Evolutionary conservation across 441 rosid genomes (phyloP), one percentile per base, ranked within the genome.

Genomic region (Capsella rubella): DNA sequence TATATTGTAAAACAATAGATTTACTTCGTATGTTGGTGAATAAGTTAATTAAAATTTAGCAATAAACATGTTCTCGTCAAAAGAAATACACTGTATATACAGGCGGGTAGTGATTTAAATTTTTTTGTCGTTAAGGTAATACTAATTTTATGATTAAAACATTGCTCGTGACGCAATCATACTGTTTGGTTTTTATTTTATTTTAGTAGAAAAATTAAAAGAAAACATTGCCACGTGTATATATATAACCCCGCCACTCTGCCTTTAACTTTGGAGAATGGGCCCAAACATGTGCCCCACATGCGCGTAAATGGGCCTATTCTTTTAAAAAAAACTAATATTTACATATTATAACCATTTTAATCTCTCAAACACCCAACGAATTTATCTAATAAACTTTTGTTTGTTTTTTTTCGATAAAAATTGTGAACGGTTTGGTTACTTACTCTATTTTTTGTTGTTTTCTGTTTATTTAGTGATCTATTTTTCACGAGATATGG

Each of bases 81-180:
- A 21, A 21, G 25, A 29, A 29, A 29, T 29, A 29, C 31, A 29
- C 31, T 29, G 5, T 29, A 29, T 31, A 31, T 5, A 31, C 34
- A 31, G 34, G 34, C 1, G 34, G 6, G 25, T 21, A 21, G 25
- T 21, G 50, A n/a, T 63, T 45, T 40, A 16, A 47, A 4, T 54
- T 53, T 52, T 25, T 14, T 49, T 16, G 50, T 53, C 53, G 72
- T 13, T 29, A 45, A 72, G 57, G 18, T 11, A 42, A 39, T 11
- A 42, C 47, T 72, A 55, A 56, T 65, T 74, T 49, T 49, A 52
- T 69, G 57, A 75, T 69, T 63, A 76, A 76, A 62, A 69, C 75
- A 76, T 76, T 70, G 14, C 66, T 76, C 72, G 80, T 64, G 80
- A 70, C 72, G 72, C 50, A 76, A 76, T 76, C 67, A 70, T 70